Evolutionary conservation across 805 yeast genomes (phyloP).

Genomic region (Lachancea waltii): DNA sequence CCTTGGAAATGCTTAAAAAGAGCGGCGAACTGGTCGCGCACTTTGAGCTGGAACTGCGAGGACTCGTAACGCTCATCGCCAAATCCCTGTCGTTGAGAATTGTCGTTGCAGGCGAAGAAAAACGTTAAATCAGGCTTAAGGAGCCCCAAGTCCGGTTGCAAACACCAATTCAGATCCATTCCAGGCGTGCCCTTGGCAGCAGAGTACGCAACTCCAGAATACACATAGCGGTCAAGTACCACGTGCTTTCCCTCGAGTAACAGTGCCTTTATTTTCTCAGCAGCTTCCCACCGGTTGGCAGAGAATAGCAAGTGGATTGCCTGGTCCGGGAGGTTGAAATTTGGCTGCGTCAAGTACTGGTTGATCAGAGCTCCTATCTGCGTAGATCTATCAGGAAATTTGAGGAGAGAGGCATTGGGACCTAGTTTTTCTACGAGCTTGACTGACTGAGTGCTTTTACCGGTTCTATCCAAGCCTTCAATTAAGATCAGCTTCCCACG

Average conservation of each 20-base stretch:
- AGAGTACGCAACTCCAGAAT: constrained; percentile 90
- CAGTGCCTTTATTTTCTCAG: constrained; percentile 38
- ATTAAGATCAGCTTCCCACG: constrained; percentile 74
- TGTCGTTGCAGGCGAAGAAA: constrained; percentile 54
- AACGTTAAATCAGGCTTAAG: constrained; percentile 81
- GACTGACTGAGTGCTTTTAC: constrained; percentile 79
- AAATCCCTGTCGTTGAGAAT: constrained; percentile 59
- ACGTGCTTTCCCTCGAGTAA: constrained; percentile 47
- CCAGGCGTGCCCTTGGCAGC: constrained; percentile 58
- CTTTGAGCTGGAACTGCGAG: constrained; percentile 64
- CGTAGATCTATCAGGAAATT: constrained; percentile 87
- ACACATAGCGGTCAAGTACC: constrained; percentile 80
- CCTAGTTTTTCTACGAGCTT: constrained; percentile 32
- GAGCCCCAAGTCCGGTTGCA: constrained; percentile 72
- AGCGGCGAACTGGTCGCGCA: constrained; percentile 50
- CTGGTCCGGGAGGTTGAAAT: constrained; percentile 56
- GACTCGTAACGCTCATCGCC: constrained; percentile 94
- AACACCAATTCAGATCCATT: constrained; percentile 68
- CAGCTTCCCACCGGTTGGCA: constrained; percentile 92
- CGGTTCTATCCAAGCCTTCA: constrained; percentile 94
- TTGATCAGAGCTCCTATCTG: constrained; percentile 75
- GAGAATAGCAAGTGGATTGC: constrained; percentile 82
- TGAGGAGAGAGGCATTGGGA: constrained; percentile 43
- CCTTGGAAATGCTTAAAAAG: constrained; percentile 36
- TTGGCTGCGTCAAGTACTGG: constrained; percentile 51